Base-by-base conservation (phyloP, 2,329 filamentous ascomycete genomes). In the Zelopaecilomyces penicillatus region DNA sequence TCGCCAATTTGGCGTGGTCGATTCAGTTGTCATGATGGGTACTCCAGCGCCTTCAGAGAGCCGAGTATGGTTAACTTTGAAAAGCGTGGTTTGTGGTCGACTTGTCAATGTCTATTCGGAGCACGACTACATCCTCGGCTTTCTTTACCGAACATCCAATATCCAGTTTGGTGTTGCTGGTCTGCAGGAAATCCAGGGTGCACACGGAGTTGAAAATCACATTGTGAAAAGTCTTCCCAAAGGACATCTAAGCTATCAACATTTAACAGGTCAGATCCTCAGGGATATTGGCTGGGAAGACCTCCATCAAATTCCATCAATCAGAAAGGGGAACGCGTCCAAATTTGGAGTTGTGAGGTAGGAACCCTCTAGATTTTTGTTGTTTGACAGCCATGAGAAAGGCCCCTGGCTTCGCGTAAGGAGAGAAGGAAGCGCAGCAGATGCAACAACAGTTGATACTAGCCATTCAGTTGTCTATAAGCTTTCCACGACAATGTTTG, bases 21-120 rank as follows among this genome's bases (percentile, higher is more conserved):
- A 97, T 58, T 87, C 85, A 31, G 90, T 85, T 2, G 79, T 95
- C 28, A 61, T 97, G 43, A 87, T 96, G 60, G 91, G 91, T 2
- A 76, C 85, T 0, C 89, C 91, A 0, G 82, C 83, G 5, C 87
- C 90, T 0, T 80, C 85, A 1, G 76, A 84, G 26, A 75, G 74
- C 2, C 71, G 75, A 6, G 80, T 86, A 43, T 96, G 91, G 90
- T 73, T 84, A 29, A 74, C 80, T 5, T 75, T 95, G 58, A 82
- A 86, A 50, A 83, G 80, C 47, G 85, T 91, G 3, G 87, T 95
- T 4, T 76, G 80, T 35, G 89, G 90, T 0, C 80, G 89, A 26
- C 71, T 96, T n/a, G 75, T 96, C 57, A 97, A 96, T 54, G 88
- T 93, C 4, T 96, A 83, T 61, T 94, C 87, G 1, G 81, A 84